Base-by-base conservation (phyloP, 176 grass and related monocot genomes). In the Phragmites australis region DNA sequence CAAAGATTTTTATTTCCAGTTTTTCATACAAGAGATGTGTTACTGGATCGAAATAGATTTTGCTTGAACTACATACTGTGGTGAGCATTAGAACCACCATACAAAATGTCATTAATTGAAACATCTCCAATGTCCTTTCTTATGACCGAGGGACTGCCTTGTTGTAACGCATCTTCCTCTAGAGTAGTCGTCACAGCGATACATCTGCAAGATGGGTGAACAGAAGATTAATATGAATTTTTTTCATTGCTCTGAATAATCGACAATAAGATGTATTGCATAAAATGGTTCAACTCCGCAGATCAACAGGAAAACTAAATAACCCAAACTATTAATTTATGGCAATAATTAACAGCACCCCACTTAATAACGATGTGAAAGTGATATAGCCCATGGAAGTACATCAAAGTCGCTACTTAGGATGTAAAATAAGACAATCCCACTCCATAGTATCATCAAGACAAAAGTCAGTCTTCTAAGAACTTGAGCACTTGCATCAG, bases 181-280 rank as follows among this genome's bases (percentile, higher is more conserved):
- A 98, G 78, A 89, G 96, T 95, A 84, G 96, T 98, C 5, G 82
- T 98, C 68, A 98, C 92, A 75, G 92, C 96, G 79, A 98, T 92
- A 84, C 96, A 98, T 82, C 96, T 98, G 84, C 84, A 91, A 83
- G 55, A 74, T 68, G 70, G 37, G 84, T 63, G 49, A 81, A 53
- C 65, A 27, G 55, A 77, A 76, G 43, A 39, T 37, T 73, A 70
- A 87, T 81, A 43, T 50, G 18, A 42, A 85, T 34, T 30, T 22
- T 48, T 59, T 22, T 78, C 46, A 57, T 68, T 34, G 3, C 11
- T 70, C 72, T 62, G 6, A 57, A 82, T 21, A 74, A 21, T 30
- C 16, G 44, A 32, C 2, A 29, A 55, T 23, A 77, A 49, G 8
- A 27, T 48, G 21, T 34, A 59, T 30, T 64, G 32, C 32, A 71